phyloP scores from a whole-genome alignment of 2,329 filamentous ascomycete species.

The Aspergillus brunneoviolaceus region DNA sequence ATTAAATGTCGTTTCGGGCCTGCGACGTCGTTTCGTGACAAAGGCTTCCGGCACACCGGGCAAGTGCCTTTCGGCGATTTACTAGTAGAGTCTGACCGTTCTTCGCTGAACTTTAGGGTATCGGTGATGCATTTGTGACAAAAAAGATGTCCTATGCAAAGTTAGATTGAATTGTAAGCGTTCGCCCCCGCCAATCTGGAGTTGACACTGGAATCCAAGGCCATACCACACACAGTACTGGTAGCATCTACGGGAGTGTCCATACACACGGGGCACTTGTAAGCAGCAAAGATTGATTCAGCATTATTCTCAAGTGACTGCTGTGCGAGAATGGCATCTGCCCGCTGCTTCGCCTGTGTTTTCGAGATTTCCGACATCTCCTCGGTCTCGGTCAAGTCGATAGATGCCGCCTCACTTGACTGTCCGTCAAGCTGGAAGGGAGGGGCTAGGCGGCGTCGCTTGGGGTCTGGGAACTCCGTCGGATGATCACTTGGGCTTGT shows the following conservation, averaged over 20 bases:
- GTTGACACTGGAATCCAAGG: neutral
- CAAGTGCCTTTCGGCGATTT: conserved; percentile 42
- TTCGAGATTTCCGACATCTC: conserved; percentile 43
- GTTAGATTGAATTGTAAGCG: conserved; percentile 9
- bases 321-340: conserved; percentile 52
- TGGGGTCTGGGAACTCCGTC: neutral
- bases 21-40: conserved; percentile 37
- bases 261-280: conserved; percentile 64
- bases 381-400: conserved; percentile 52
- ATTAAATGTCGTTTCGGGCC: conserved; percentile 39
- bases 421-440: neutral
- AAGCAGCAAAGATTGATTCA: conserved; percentile 45
- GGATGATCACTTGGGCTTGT: neutral
- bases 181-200: neutral
- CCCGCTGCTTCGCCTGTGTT: conserved; percentile 53
- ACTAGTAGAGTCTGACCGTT: conserved; percentile 37
- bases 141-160: conserved; percentile 57
- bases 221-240: conserved; percentile 59
- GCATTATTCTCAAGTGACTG: conserved; percentile 30
- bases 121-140: conserved; percentile 64
- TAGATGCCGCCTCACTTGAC: conserved; percentile 24
- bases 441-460: conserved; percentile 16
- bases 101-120: conserved; percentile 58
- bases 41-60: conserved; percentile 46
- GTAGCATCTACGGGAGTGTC: conserved; percentile 61